phyloP scores from a whole-genome alignment of 345 rosid genomes.

The Nephelium lappaceum region DNA sequence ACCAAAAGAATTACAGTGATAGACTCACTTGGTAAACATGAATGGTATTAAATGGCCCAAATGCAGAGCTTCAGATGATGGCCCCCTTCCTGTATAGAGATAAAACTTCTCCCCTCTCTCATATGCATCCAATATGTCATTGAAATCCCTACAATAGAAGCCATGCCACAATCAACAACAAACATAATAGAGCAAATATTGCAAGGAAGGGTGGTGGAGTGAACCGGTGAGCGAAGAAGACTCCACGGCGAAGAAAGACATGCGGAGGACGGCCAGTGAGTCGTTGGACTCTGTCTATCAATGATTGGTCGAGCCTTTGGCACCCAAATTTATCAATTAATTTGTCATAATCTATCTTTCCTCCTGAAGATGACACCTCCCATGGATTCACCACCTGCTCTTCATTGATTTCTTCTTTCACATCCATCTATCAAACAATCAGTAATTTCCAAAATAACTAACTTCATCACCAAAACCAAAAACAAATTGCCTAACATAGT shows the following conservation, averaged over 20 bases:
- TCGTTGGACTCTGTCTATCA: conserved; percentile 69
- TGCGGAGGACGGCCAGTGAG: conserved; percentile 77
- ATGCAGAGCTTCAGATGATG: conserved; percentile 93
- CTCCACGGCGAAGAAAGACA: conserved; percentile 87
- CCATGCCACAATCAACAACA: neutral
- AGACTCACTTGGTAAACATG: conserved; percentile 86
- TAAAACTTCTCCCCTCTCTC: conserved; percentile 88
- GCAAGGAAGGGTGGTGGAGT: neutral
- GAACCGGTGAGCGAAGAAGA: conserved; percentile 89
- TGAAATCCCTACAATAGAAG: conserved; percentile 53
- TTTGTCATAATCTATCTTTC: conserved; percentile 88
- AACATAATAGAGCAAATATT: neutral
- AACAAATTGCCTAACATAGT: too few species aligned
- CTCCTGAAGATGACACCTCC: conserved; percentile 76
- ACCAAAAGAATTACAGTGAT: neutral
- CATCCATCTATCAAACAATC: conserved; percentile 30
- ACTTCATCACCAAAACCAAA: neutral
- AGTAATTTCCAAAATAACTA: neutral
- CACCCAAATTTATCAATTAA: conserved; percentile 89
- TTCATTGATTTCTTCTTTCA: conserved; percentile 24
- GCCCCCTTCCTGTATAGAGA: conserved; percentile 92
- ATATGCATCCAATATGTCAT: conserved; percentile 72
- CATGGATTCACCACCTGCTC: conserved; percentile 89
- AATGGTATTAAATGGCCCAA: conserved; percentile 92
- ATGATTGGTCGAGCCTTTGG: conserved; percentile 62